Percentiles rank a stretch among this genome's conserved stretches.
Evolutionary conservation across 2,329 filamentous ascomycete species (phyloP).

Genomic region (Davidsoniella neocaledoniae): DNA sequence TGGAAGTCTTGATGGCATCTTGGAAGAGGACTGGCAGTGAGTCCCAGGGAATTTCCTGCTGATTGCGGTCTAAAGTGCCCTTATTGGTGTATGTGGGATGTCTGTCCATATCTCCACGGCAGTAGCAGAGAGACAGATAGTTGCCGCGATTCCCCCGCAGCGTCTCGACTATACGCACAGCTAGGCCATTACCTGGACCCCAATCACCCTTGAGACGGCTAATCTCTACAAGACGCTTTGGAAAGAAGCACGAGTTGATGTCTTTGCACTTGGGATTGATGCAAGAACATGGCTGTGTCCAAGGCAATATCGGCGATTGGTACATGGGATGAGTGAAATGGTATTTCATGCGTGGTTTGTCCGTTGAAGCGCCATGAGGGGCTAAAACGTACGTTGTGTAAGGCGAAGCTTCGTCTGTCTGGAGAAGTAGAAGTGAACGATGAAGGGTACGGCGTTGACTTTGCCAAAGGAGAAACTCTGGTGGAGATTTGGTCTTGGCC

Average conservation of each 20-base stretch:
- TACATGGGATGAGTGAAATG: neutral
- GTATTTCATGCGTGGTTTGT: too few species aligned
- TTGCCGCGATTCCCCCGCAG: slow-evolving; percentile 1
- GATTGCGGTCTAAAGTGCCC: neutral
- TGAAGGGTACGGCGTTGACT: neutral
- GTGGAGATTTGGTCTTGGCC: neutral
- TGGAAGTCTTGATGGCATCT: slow-evolving; percentile 2
- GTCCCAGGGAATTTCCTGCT: slow-evolving; percentile 6
- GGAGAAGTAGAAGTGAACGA: neutral
- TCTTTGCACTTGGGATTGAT: neutral
- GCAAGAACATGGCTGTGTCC: slow-evolving; percentile 2
- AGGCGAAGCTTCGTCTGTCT: too few species aligned
- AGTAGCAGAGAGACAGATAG: slow-evolving; percentile 4
- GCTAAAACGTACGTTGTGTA: too few species aligned
- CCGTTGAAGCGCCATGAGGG: too few species aligned
- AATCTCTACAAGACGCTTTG: slow-evolving; percentile 4
- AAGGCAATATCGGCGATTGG: neutral
- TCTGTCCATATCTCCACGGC: neutral
- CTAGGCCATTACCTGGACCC: neutral
- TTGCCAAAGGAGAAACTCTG: neutral
- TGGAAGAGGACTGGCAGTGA: neutral
- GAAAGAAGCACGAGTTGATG: neutral
- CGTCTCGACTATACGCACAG: slow-evolving; percentile 4
- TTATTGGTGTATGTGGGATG: neutral
- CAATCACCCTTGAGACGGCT: slow-evolving; percentile 4